These are phyloP conservation scores for Neopestalotiopsis sp. DNA, from an alignment of 2,329 filamentous ascomycete species.

Conservation along the genomic window DNA sequence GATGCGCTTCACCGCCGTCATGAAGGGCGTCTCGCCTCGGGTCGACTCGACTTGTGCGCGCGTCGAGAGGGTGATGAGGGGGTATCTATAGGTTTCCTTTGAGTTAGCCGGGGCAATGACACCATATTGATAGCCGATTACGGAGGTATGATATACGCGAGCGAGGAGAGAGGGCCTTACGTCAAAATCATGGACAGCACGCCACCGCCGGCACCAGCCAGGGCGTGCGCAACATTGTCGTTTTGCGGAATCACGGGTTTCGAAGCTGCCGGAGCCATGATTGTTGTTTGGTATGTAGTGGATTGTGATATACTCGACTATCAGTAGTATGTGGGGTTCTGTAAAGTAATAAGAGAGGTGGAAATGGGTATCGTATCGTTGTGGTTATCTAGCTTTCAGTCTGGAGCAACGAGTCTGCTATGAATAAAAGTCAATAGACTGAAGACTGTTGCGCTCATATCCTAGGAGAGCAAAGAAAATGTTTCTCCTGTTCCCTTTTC, in stretches of 20 bases:
- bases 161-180: constrained; percentile 47
- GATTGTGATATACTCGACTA: neutral
- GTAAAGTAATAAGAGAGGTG: neutral
- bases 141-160: neutral
- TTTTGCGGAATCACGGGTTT: constrained; percentile 79
- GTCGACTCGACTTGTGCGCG: constrained; percentile 97
- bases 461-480: neutral
- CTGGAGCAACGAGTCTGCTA: neutral
- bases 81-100: constrained; percentile 66
- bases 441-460: constrained; percentile 10
- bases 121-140: neutral
- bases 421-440: neutral
- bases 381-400: neutral
- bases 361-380: neutral
- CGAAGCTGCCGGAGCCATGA: constrained; percentile 44
- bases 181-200: constrained; percentile 96
- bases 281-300: neutral
- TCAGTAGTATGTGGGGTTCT: neutral
- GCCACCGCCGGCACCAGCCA: constrained; percentile 91
- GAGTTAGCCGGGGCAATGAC: neutral
- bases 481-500: neutral
- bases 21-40: constrained; percentile 83
- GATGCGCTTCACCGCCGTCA: constrained; percentile 83
- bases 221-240: constrained; percentile 95
- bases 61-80: constrained; percentile 95